Evolutionary conservation across 2,329 filamentous ascomycete genomes (phyloP), one percentile per base, ranked within the genome.

Genomic region (Alternaria hordeiaustralica): DNA sequence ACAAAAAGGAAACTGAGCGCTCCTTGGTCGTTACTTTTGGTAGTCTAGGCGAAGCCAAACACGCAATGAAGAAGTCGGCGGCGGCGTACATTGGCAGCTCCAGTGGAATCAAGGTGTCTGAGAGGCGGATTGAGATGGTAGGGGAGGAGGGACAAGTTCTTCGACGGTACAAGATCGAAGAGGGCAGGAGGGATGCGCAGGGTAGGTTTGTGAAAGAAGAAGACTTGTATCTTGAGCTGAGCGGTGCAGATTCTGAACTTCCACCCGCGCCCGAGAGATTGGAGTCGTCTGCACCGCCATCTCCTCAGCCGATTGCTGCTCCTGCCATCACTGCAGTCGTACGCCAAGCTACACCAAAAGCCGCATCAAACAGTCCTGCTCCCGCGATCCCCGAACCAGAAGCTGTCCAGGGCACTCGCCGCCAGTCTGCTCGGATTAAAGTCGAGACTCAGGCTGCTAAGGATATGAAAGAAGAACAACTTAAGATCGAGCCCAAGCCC

Each of bases 21-120:
- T 46, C 55, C n/a, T 45, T 60, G 43, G n/a, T 62, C 3, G 56
- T 62, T n/a, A 63, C 56, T 1, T 60, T 43, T 21, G 21, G 25
- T 26, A 54, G 26, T n/a, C 8, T 63, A 0, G 59, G 51, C 3
- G 56, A 60, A 36, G 65, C 65, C 3, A 43, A 23, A 9, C 10
- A 51, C 6, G 59, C 59, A 2, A 65, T 65, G 59, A 62, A 60
- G 13, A 23, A 25, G 15, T 30, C 56, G 8, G 62, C 56, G 5
- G 23, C 13, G 4, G 30, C 23, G 13, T 49, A 51, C 18, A 10
- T 63, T 12, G 25, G 25, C 2, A 8, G n/a, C 5, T 25, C 60
- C 6, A 21, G 20, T 8, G 56, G 23, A 10, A n/a, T 25, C n/a
- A 49, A 15, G 2, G 8, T 67, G 20, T 28, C 46, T 9, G 56